Evolutionary conservation across 805 yeast genomes (phyloP), one percentile per base, ranked within the genome.

Genomic region (Jamesozyma piceae): DNA sequence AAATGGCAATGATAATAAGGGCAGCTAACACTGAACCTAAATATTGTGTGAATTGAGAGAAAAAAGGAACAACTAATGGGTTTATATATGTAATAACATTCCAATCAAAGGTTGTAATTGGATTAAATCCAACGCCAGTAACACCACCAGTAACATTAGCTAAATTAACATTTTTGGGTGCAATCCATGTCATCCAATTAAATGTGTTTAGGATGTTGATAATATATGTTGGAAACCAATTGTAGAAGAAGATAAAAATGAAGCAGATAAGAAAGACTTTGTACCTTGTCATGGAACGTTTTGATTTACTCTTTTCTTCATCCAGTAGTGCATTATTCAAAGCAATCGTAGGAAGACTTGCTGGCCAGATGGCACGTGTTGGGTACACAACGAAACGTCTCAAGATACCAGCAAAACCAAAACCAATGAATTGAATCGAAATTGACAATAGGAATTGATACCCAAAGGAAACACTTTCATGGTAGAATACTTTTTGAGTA

Each of bases 401-500:
- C 69, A 78, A 69, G 18, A 80, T 53, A 39, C 82, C 80, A 5
- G 86, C 84, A 55, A 80, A 71, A 1, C 83, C 80, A 52, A 77
- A 74, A 20, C 87, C 88, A 49, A 80, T 61, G 47, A 74, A 75
- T 54, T 78, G 80, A 2, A 83, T 69, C 2, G 81, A 69, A 3
- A 78, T 48, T 1, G 74, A 62, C 28, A 80, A 64, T 29, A 77
- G 49, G 13, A 78, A 49, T 58, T 77, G 80, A 57, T 71, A 81
- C 1, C 77, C 73, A 57, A 73, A 69, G 14, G 49, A 43, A 11
- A 64, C 62, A 58, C 50, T 40, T 33, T 61, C 52, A 14, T 53
- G 42, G 49, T 64, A 61, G 47, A 55, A 62, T 14, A 53, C 42
- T 48, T 57, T 60, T 44, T 59, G 65, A 4, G 60, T 56, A 31